Base-by-base conservation (phyloP, 1,139 yeast genomes). In the Sporopachydermia cereana region DNA sequence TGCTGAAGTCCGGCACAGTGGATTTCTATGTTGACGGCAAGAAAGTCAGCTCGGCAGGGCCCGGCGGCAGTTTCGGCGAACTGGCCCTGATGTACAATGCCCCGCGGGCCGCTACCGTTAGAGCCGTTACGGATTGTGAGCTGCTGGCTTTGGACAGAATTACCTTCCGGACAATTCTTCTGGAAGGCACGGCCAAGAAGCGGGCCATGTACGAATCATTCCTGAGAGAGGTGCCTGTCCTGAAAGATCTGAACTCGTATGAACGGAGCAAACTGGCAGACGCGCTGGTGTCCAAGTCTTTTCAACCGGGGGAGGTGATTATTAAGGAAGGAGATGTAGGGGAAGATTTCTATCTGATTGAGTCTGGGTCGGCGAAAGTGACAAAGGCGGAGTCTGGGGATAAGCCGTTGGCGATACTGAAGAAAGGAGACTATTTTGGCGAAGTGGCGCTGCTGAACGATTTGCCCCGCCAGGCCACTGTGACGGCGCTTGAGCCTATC, bases 81-180 rank as follows among this genome's bases (percentile, higher is more conserved):
- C 74, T 91, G 58, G 98, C 98, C 1, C 74, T 91, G 56, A 88
- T 91, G 96, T 91, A 91, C 68, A 91, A 91, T 64, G 80, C 96
- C 20, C 97, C 97, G 49, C 78, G 98, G 64, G 98, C 97, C 3
- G 98, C 97, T 17, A 88, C 97, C 1, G 97, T 86, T 1, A 59
- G 73, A 20, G 95, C 96, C 7, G 72, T 77, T 27, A 67, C 79
- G 7, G 83, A 78, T 52, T 75, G 81, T 56, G 76, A 75, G 29
- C 73, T 89, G 45, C 91, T 96, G 96, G 94, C 95, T 1, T 73
- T 91, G 56, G 98, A 91, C 64, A 78, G 98, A 59, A 69, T 84
- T 57, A 89, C 97, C 1, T 91, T 91, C 71, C 81, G 96, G 64
- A 77, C 91, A 61, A 91, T 91, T 52, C 71, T 91, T 49, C 72